Conservation (phyloP, 2,329 filamentous ascomycete genomes). For the Teratosphaeria pseudoeucalypti region DNA sequence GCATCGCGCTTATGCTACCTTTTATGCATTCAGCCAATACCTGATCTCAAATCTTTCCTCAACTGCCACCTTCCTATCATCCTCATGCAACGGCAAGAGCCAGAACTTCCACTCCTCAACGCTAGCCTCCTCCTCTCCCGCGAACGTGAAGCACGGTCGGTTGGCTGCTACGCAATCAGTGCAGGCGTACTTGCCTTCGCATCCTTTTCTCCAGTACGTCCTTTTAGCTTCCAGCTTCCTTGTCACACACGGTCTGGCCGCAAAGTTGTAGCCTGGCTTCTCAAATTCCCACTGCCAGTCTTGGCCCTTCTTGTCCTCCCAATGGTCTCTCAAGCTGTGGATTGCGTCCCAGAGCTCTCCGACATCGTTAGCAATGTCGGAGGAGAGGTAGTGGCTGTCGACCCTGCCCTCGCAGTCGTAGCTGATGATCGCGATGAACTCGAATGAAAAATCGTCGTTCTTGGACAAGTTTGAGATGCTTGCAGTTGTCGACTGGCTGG, state of each 20-base stretch:
- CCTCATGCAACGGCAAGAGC: constrained; percentile 18
- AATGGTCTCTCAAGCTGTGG: constrained; percentile 7
- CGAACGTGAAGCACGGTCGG: constrained; percentile 6
- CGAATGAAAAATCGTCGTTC: constrained; percentile 5
- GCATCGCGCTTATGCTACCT: background rate
- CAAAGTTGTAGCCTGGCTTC: constrained; percentile 4
- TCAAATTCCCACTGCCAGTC: constrained; percentile 15
- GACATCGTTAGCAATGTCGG: constrained; percentile 5
- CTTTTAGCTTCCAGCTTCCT: constrained; percentile 9
- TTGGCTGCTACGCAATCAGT: constrained; percentile 11
- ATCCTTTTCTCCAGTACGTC: constrained; percentile 13
- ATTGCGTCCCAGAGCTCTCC: constrained; percentile 15
- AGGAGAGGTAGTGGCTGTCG: constrained; percentile 1
- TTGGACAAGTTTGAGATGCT: background rate
- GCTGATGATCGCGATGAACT: constrained; percentile 12
- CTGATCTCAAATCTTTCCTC: constrained; percentile 14
- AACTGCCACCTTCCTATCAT: constrained; percentile 12
- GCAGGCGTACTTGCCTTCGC: constrained; percentile 17
- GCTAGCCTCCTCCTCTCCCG: background rate
- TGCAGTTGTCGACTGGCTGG: background rate
- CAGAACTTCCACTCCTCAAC: constrained; percentile 13
- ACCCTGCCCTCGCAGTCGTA: constrained; percentile 7
- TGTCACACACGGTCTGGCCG: constrained; percentile 10
- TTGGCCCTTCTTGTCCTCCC: constrained; percentile 14
- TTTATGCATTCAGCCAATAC: constrained; percentile 12